phyloP scores from a whole-genome alignment of 2,329 filamentous ascomycete genomes.

The Orbilia javanica region DNA sequence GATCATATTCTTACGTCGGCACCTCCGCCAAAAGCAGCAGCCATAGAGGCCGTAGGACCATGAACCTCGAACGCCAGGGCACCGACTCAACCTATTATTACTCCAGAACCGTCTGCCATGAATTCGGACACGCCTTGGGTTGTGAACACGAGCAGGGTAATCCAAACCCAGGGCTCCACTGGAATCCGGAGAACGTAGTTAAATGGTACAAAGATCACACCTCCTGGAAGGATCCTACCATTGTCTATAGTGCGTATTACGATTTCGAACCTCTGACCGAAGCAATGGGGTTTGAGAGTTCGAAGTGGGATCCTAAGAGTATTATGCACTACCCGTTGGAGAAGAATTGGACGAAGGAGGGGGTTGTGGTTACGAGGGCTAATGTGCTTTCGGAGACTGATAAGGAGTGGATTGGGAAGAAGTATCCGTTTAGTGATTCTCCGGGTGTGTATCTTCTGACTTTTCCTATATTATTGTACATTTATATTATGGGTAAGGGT shows the following conservation, averaged over 20 bases:
- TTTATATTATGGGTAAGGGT: background rate
- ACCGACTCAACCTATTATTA: constrained; percentile 57
- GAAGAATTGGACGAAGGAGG: constrained; percentile 18
- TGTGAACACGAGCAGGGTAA: constrained; percentile 63
- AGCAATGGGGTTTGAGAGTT: background rate
- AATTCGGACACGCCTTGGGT: constrained; percentile 63
- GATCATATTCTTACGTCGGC: constrained; percentile 20
- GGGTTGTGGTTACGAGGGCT: background rate
- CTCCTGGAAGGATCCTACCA: background rate
- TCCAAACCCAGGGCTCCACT: constrained; percentile 60
- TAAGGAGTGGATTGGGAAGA: constrained; percentile 26
- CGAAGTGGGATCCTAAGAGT: constrained; percentile 16
- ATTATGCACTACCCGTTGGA: constrained; percentile 33
- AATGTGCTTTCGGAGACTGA: constrained; percentile 4
- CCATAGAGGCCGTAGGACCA: constrained; percentile 55
- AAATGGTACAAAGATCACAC: constrained; percentile 38
- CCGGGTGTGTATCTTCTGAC: background rate
- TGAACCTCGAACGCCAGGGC: constrained; percentile 62
- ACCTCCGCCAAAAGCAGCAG: constrained; percentile 8
- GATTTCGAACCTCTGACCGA: background rate
- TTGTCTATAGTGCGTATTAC: background rate
- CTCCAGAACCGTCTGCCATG: constrained; percentile 60
- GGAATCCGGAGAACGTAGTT: constrained; percentile 61
- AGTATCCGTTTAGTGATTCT: constrained; percentile 22
- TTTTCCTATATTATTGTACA: background rate